Conservation (phyloP, 768 basidiomycete species). For the Dacryopinax spathularia region DNA sequence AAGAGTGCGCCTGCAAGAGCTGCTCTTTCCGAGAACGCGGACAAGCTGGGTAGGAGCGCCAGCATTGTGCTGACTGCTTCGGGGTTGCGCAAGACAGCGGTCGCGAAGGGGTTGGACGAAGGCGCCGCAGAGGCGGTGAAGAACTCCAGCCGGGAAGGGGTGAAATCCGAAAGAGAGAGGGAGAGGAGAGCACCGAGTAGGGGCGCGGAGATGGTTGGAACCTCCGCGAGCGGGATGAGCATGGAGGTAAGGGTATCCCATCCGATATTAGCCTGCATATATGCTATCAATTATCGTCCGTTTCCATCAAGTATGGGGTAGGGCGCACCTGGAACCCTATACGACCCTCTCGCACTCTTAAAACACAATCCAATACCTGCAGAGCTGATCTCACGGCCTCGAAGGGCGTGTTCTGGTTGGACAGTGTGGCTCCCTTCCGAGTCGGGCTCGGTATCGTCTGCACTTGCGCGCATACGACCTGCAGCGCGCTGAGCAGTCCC, state of each 20-base stretch:
- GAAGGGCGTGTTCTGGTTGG: constrained; percentile 28
- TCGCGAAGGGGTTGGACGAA: constrained; percentile 38
- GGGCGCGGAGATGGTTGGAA: constrained; percentile 35
- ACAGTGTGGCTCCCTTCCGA: constrained; percentile 14
- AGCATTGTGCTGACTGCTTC: constrained; percentile 49
- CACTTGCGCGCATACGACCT: constrained; percentile 22
- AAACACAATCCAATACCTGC: neutral
- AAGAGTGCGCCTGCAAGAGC: constrained; percentile 40
- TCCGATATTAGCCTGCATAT: constrained; percentile 37
- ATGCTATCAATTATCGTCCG: too few relatives aligned
- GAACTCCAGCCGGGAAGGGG: constrained; percentile 23
- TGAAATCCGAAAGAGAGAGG: constrained; percentile 52
- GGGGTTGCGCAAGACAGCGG: constrained; percentile 21
- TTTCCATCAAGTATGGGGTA: neutral
- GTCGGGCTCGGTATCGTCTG: constrained; percentile 30
- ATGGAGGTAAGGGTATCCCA: constrained; percentile 51
- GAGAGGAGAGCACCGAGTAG: constrained; percentile 55
- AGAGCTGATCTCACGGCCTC: neutral
- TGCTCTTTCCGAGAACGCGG: constrained; percentile 21
- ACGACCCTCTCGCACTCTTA: constrained; percentile 3
- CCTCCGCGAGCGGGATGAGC: constrained; percentile 37
- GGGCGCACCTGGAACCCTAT: neutral
- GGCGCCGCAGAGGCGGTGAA: constrained; percentile 13
- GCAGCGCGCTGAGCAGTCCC: constrained; percentile 51
- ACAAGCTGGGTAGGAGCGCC: constrained; percentile 30